Conservation (phyloP, 2,329 filamentous ascomycete species). For the Purpureocillium takamizusanense region DNA sequence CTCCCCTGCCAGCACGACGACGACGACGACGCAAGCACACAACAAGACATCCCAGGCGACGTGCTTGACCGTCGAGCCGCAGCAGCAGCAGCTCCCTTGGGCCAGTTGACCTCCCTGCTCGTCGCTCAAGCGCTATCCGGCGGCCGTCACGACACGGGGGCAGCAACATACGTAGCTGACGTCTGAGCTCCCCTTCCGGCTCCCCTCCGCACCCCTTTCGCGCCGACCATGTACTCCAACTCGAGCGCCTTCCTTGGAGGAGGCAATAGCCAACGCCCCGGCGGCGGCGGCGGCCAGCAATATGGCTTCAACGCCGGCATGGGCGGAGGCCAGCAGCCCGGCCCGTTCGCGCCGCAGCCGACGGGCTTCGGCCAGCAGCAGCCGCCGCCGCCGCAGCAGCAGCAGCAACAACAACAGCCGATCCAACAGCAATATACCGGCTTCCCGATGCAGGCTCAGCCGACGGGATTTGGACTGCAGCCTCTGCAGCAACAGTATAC, state of each 20-base stretch:
- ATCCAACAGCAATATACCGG: constrained; percentile 59
- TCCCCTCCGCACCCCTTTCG: too few relatives aligned
- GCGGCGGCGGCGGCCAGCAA: constrained; percentile 51
- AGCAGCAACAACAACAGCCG: constrained; percentile 28
- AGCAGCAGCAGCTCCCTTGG: too few relatives aligned
- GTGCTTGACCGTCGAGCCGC: not conserved
- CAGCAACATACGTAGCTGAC: too few relatives aligned
- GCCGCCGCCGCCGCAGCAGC: too few relatives aligned
- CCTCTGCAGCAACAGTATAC: constrained; percentile 54
- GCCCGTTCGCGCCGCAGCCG: constrained; percentile 35
- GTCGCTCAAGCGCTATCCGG: too few relatives aligned
- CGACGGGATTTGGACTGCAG: constrained; percentile 48
- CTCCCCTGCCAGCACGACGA: too few relatives aligned
- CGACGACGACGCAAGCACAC: too few relatives aligned
- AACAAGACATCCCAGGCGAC: not conserved
- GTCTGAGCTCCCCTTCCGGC: too few relatives aligned
- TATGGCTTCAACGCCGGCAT: constrained; percentile 43
- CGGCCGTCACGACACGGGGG: too few relatives aligned
- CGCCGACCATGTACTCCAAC: constrained; percentile 78
- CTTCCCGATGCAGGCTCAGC: constrained; percentile 46
- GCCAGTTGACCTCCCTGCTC: too few relatives aligned
- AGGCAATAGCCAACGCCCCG: constrained; percentile 64
- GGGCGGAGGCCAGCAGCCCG: constrained; percentile 36
- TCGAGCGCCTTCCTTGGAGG: constrained; percentile 80
- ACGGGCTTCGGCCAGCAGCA: constrained; percentile 47